Conservation (phyloP, 345 rosid species). For the Euphorbia peplus region DNA sequence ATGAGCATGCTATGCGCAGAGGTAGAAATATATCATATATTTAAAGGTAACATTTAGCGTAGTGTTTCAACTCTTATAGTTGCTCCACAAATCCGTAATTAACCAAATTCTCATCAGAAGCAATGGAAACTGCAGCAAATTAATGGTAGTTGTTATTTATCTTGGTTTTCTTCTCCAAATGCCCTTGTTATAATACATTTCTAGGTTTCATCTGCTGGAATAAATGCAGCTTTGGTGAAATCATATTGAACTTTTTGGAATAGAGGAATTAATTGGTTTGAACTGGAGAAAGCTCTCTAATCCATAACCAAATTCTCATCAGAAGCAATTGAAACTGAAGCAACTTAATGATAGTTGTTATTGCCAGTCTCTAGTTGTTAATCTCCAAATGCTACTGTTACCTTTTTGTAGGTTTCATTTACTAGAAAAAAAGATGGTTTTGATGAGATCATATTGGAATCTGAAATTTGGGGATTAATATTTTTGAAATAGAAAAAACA, state of each 20-base stretch:
- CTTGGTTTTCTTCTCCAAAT: neutral
- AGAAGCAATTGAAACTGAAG: too few relatives aligned
- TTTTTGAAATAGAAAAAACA: neutral
- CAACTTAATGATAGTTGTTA: too few relatives aligned
- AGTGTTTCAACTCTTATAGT: neutral
- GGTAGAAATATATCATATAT: neutral
- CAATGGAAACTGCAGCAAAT: slow-evolving; percentile 1
- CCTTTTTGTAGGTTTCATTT: too few relatives aligned
- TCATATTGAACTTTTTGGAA: neutral
- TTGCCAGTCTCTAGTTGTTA: too few relatives aligned
- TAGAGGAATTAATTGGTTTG: slow-evolving; percentile 4
- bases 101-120: slow-evolving; percentile 1
- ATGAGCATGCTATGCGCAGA: neutral
- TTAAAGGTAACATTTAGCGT: neutral
- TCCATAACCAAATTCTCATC: slow-evolving; percentile 5
- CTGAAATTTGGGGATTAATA: too few relatives aligned
- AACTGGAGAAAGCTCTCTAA: too few relatives aligned
- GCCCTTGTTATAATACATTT: neutral
- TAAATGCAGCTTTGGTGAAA: neutral
- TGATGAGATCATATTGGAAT: too few relatives aligned
- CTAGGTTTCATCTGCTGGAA: neutral
- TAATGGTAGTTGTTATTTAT: neutral
- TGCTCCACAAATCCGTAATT: neutral
- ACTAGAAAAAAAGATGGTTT: too few relatives aligned
- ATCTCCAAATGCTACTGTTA: too few relatives aligned